Evolutionary conservation across 768 basidiomycete genomes (phyloP).

Genomic region (Neoboletus subvelutipes): DNA sequence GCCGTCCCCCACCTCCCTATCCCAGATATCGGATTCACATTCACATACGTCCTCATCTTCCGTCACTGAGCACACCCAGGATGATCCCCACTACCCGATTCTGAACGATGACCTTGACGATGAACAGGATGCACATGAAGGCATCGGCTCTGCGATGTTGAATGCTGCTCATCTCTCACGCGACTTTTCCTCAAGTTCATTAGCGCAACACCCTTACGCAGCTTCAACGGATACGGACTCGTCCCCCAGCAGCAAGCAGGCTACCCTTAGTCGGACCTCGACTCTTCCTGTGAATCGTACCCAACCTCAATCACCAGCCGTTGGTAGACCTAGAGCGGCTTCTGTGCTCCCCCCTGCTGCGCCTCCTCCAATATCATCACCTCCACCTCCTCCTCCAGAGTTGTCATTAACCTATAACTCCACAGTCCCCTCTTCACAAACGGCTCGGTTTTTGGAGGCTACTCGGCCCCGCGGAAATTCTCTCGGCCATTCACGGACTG

Average conservation of each 20-base stretch:
- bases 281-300: constrained; percentile 34
- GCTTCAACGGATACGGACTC: constrained; percentile 38
- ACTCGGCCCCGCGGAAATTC: constrained; percentile 48
- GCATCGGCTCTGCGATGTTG: constrained; percentile 47
- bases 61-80: constrained; percentile 38
- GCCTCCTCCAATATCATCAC: constrained; percentile 60
- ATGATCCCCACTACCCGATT: constrained; percentile 30
- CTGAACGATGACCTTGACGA: constrained; percentile 27
- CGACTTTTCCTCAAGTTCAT: constrained; percentile 26
- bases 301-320: constrained; percentile 22
- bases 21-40: constrained; percentile 49
- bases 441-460: constrained; percentile 36
- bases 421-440: constrained; percentile 33
- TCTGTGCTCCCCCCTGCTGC: constrained; percentile 64
- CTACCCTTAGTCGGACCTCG: constrained; percentile 35
- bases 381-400: constrained; percentile 58
- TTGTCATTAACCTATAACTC: constrained; percentile 24
- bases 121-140: constrained; percentile 40
- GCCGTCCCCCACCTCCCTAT: constrained; percentile 36
- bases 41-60: constrained; percentile 51
- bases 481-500: constrained; percentile 52
- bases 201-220: constrained; percentile 53
- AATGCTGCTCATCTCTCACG: constrained; percentile 32
- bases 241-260: constrained; percentile 23
- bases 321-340: constrained; percentile 49